Base-by-base conservation (phyloP, 2,329 filamentous ascomycete genomes). In the Botrytis pseudocinerea region DNA sequence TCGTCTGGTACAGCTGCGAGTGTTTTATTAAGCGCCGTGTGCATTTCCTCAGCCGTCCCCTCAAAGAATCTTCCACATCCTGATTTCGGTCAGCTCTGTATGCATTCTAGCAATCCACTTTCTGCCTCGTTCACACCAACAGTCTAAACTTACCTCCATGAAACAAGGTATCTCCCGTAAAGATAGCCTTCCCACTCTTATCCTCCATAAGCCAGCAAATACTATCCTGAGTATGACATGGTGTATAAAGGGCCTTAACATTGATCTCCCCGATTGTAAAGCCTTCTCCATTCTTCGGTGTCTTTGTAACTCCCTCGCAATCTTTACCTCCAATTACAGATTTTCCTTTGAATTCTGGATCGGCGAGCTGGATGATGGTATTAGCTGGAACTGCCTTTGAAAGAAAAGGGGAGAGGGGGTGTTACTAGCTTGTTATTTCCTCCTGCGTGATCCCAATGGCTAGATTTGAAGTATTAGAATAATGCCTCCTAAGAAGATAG, bases 31-130 rank as follows among this genome's bases (percentile, higher is more conserved):
- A 99, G 83, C 0, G 96, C 95, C 78, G 89, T 92, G 84, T 99
- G 88, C 96, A 99, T 99, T 85, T 99, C 92, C 73, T 89, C 87
- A 0, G 94, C 90, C 16, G 87, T 94, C 28, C 96, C 96, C 83
- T 99, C 96, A 80, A 99, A 99, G 85, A 99, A 99, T 73, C 92
- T 91, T 54, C 96, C 96, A 80, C 96, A 99, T 44, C 96, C 94
- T 94, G 64, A 46, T n/a, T 72, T 20, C 20, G 64, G 46, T 61
- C 25, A 64, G 60, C 32, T 18, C n/a, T n/a, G 25, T 22, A 63
- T 35, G 7, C 22, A 65, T 51, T 32, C 46, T 22, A 25, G 28
- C 14, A 28, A 28, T 42, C 8, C 22, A 14, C 42, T 9, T 51
- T 25, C 42, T 16, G 16, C 16, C 32, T 28, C 46, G 4, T 16